Evolutionary conservation across 2,329 filamentous ascomycete genomes (phyloP).

Genomic region (Helminthosporium solani): DNA sequence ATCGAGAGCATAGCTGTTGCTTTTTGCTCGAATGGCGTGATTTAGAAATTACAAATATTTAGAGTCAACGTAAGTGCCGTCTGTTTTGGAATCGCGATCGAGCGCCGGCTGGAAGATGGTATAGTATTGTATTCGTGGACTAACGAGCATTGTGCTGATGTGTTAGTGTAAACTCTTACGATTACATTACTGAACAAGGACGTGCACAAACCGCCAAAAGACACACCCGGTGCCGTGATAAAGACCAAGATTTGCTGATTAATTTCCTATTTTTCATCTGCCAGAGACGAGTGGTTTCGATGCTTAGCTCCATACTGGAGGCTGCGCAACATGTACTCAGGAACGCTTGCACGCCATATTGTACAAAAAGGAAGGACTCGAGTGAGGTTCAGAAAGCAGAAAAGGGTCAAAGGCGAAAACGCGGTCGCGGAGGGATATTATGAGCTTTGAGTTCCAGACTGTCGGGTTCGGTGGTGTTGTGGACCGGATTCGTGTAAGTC

Average conservation of each 20-base stretch:
- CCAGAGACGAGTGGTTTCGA: conserved; percentile 19
- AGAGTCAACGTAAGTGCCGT: not conserved
- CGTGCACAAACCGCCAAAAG: conserved; percentile 9
- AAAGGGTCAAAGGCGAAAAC: conserved; percentile 10
- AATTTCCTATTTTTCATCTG: conserved; percentile 25
- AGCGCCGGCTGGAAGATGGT: not conserved
- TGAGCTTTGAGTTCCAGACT: conserved; percentile 16
- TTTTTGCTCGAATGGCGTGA: not conserved
- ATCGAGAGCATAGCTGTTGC: conserved; percentile 8
- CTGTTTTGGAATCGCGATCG: not conserved
- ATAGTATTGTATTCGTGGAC: conserved; percentile 1
- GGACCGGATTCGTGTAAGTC: conserved; percentile 17
- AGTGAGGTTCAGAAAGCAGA: conserved; percentile 10
- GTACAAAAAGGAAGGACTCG: conserved; percentile 3
- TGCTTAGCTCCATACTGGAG: conserved; percentile 32
- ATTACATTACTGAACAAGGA: not conserved
- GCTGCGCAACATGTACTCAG: conserved; percentile 25
- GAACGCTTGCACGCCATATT: conserved; percentile 18
- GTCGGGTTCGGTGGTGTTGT: conserved; percentile 7
- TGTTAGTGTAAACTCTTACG: not conserved
- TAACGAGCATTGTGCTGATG: not conserved
- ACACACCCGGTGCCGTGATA: conserved; percentile 3
- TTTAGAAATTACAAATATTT: conserved; percentile 13
- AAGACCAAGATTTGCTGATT: conserved; percentile 18
- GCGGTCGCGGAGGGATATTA: conserved; percentile 22